Conservation (phyloP, 352 stramenopile genomes). For the Peronospora belbahrii region DNA sequence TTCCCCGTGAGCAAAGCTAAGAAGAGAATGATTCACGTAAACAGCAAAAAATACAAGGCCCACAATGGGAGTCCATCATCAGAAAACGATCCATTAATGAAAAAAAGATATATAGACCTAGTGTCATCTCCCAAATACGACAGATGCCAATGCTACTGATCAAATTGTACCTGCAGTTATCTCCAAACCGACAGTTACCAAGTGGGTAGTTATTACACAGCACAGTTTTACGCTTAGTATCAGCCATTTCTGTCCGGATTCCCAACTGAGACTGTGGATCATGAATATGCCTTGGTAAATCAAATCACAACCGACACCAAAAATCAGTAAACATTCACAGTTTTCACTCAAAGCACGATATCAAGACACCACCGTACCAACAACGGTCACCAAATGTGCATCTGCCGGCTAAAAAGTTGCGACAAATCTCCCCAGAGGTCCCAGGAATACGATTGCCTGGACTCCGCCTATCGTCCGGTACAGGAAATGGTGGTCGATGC, state of each 20-base stretch:
- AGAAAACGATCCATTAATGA: constrained; percentile 23
- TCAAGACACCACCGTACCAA: constrained; percentile 45
- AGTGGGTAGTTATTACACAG: constrained; percentile 68
- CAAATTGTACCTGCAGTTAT: constrained; percentile 72
- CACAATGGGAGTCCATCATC: constrained; percentile 25
- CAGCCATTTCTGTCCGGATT: constrained; percentile 30
- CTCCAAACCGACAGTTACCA: constrained; percentile 72
- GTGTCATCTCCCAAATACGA: constrained; percentile 6
- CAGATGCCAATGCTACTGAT: constrained; percentile 17
- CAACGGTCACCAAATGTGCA: constrained; percentile 78
- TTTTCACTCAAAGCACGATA: constrained; percentile 4
- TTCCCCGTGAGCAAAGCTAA: constrained; percentile 76
- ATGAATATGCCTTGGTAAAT: constrained; percentile 47
- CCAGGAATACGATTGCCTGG: constrained; percentile 32
- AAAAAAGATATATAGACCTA: constrained; percentile 9
- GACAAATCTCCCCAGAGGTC: constrained; percentile 57
- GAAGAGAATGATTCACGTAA: constrained; percentile 18
- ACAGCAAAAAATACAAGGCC: constrained; percentile 21
- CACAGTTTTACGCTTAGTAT: constrained; percentile 61
- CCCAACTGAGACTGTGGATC: constrained; percentile 22
- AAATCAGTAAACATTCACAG: constrained; percentile 12
- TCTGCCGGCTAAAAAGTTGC: constrained; percentile 56
- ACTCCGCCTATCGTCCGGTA: constrained; percentile 23
- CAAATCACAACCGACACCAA: constrained; percentile 3
- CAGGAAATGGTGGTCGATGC: constrained; percentile 23